Percentiles rank a stretch among this genome's conserved stretches.
Conservation (phyloP, 2,329 filamentous ascomycete species). For the Trichophyton mentagrophytes region DNA sequence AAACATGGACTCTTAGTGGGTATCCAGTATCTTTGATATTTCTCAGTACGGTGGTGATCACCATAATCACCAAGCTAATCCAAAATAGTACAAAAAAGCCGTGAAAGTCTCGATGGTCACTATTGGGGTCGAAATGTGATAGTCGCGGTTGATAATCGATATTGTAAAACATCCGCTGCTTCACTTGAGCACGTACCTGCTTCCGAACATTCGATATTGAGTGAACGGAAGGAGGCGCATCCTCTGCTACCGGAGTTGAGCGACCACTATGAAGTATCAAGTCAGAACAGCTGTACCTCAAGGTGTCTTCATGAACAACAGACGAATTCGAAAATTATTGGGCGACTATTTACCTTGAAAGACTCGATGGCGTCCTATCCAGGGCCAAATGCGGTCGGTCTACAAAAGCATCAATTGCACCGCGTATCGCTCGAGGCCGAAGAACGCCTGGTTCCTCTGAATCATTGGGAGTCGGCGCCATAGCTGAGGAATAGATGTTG, state of each 20-base stretch:
- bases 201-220: slow-evolving; percentile 75
- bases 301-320: neutral
- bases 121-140: slow-evolving; percentile 87
- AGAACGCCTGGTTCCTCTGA: slow-evolving; percentile 6
- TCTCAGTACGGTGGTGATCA: slow-evolving; percentile 80
- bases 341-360: slow-evolving; percentile 20
- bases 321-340: neutral
- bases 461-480: slow-evolving; percentile 9
- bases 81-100: slow-evolving; percentile 98
- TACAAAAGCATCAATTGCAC: slow-evolving; percentile 5
- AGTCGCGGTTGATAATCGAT: slow-evolving; percentile 83
- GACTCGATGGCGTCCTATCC: slow-evolving; percentile 13
- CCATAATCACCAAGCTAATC: slow-evolving; percentile 95
- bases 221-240: slow-evolving; percentile 85
- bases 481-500: neutral
- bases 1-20: slow-evolving; percentile 73
- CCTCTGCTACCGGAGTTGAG: slow-evolving; percentile 70
- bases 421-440: slow-evolving; percentile 9
- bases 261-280: slow-evolving; percentile 17
- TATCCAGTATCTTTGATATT: slow-evolving; percentile 91
- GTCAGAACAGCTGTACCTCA: neutral
- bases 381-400: neutral
- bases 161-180: slow-evolving; percentile 77
- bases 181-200: slow-evolving; percentile 66
- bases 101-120: slow-evolving; percentile 85